Evolutionary conservation across 2,329 filamentous ascomycete species (phyloP), one percentile per base, ranked within the genome.

Genomic region (Coniochaeta prunicola): DNA sequence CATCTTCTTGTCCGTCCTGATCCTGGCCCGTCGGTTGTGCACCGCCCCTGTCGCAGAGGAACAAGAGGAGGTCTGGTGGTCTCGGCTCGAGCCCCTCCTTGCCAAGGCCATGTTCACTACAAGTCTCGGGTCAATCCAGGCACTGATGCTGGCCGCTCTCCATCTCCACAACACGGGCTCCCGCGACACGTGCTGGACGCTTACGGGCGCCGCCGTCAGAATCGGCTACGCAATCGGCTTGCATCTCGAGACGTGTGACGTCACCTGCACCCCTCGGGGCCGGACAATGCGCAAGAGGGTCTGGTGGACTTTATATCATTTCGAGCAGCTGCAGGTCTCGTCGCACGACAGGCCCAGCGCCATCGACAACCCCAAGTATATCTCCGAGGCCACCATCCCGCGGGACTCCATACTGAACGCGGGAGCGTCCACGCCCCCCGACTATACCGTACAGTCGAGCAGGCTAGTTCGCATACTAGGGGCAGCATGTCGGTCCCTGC

Each of bases 141-240:
- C 74, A 4, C 66, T 77, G 48, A 64, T 77, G 65, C 70, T 77
- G 10, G 71, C 73, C 7, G 71, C 74, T 9, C 63, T 76, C 5
- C 74, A 77, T 60, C 72, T 77, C 30, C 74, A 77, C 66, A 77
- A 77, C 62, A 75, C 74, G 1, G 75, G 74, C 63, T 73, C 75
- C 60, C 70, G 74, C 34, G 75, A 77, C 55, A 61, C 61, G 3
- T 63, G 65, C 63, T 77, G 75, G 75, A 77, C 74, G 55, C 66
- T 77, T 56, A 75, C 74, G 0, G 75, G 75, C 10, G 72, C 74
- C 7, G 74, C 75, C 1, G 66, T 75, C 7, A 71, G 75, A 30
- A 76, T 77, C 57, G 74, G 72, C n/a, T 70, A 73, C 38, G 74
- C 74, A 21, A 76, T 77, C 33, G 75, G 75, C 26, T 67, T 77